Percentiles rank a stretch among this genome's conserved stretches.
phyloP scores from a whole-genome alignment of 129 eudicot genomes.

The Tagetes patula region DNA sequence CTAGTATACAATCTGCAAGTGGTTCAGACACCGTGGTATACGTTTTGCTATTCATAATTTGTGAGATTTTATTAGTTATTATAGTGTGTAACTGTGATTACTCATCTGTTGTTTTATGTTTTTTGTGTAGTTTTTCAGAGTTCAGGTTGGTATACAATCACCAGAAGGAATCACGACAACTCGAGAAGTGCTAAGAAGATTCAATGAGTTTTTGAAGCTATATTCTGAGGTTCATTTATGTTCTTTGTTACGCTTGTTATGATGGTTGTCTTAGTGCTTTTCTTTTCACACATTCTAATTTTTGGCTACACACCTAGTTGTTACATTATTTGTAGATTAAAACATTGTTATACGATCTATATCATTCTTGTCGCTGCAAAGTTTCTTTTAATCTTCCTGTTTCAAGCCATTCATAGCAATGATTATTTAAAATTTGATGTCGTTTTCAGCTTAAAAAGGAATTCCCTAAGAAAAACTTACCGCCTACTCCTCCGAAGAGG shows the following conservation, averaged over 20 bases:
- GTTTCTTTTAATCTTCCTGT: neutral
- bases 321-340: neutral
- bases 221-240: conserved; percentile 56
- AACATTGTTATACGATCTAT: neutral
- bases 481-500: conserved; percentile 66
- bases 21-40: conserved; percentile 71
- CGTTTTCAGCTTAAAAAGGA: conserved; percentile 58
- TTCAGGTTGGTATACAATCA: conserved; percentile 85
- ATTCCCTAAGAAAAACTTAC: conserved; percentile 62
- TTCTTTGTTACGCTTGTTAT: conserved; percentile 3
- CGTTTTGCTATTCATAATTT: neutral
- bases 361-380: conserved; percentile 13
- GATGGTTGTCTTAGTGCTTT: neutral
- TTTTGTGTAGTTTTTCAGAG: conserved; percentile 66
- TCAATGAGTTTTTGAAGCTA: conserved; percentile 75
- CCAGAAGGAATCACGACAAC: conserved; percentile 78
- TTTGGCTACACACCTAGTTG: neutral
- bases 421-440: conserved; percentile 8
- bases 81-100: neutral
- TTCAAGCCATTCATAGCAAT: neutral
- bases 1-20: conserved; percentile 39
- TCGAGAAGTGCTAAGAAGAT: conserved; percentile 58
- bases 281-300: neutral
- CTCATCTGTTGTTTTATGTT: conserved; percentile 26
- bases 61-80: neutral